A percentile compares a stretch with the other conserved stretches of the same genome.
Evolutionary conservation across 2,329 filamentous ascomycete species (phyloP).

Genomic region (Penicillium sp.): DNA sequence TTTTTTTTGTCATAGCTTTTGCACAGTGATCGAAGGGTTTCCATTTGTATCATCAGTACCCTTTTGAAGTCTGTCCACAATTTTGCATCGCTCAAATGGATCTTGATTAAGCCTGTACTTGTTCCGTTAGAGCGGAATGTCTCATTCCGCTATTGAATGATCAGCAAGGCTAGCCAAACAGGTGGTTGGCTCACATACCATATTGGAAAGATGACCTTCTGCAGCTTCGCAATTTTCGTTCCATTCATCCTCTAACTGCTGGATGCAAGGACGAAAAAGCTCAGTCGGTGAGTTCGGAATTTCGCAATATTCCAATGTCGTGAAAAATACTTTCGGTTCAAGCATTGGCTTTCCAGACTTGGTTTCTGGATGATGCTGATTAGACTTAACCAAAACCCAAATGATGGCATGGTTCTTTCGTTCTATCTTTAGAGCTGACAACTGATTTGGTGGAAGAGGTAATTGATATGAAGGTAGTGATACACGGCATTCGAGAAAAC

Average conservation of each 20-base stretch:
- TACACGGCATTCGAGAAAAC: neutral
- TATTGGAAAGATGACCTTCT: neutral
- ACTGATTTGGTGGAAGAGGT: neutral
- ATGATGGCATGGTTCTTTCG: neutral
- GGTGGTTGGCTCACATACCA: neutral
- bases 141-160: neutral
- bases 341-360: neutral
- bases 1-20: neutral
- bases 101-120: neutral
- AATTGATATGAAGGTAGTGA: neutral
- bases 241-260: neutral
- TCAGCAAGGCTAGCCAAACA: neutral
- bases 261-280: neutral
- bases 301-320: neutral
- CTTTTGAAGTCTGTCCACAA: neutral
- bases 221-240: neutral
- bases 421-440: neutral
- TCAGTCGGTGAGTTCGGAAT: neutral
- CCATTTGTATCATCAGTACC: neutral
- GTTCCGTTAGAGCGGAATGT: neutral
- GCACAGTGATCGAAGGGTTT: neutral
- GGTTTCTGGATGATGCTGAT: neutral
- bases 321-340: neutral
- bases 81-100: neutral
- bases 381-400: neutral